phyloP scores from a whole-genome alignment of 345 rosid genomes.

The Viola odorata region DNA sequence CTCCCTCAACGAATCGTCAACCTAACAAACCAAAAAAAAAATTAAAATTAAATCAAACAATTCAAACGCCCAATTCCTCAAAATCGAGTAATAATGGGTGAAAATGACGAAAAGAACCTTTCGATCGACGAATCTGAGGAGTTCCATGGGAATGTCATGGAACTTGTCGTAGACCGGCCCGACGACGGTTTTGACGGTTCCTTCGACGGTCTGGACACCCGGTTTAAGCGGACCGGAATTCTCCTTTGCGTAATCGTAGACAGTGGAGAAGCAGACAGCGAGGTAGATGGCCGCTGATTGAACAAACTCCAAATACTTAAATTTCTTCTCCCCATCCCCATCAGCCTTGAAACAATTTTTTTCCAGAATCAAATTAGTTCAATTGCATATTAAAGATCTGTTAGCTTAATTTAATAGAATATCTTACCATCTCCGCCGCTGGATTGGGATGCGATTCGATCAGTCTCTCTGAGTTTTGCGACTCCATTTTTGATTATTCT shows the following conservation, averaged over 20 bases:
- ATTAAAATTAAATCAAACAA: not conserved
- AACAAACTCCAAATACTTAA: constrained; percentile 61
- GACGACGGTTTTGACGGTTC: constrained; percentile 45
- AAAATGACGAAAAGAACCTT: constrained; percentile 31
- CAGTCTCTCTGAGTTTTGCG: constrained; percentile 3
- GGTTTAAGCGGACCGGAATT: constrained; percentile 67
- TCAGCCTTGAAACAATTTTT: constrained; percentile 6
- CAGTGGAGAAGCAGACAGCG: constrained; percentile 32
- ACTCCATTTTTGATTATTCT: not conserved
- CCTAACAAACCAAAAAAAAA: constrained; percentile 26
- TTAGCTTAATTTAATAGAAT: not conserved
- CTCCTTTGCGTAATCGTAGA: constrained; percentile 68
- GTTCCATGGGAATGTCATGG: constrained; percentile 48
- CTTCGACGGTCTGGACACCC: constrained; percentile 63
- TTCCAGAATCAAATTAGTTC: not conserved
- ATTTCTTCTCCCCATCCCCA: constrained; percentile 30
- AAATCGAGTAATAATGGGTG: not conserved
- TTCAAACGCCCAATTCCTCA: not conserved
- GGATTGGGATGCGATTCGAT: constrained; percentile 25
- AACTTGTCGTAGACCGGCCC: constrained; percentile 58
- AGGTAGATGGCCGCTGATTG: constrained; percentile 40
- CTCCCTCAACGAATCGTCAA: constrained; percentile 42
- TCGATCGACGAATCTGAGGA: constrained; percentile 62
- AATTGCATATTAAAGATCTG: not conserved
- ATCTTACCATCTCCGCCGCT: constrained; percentile 17